These are phyloP conservation scores for Chytriomyces hyalinus DNA, from an alignment of 192 early-diverging fungal species.

Conservation along the genomic window DNA sequence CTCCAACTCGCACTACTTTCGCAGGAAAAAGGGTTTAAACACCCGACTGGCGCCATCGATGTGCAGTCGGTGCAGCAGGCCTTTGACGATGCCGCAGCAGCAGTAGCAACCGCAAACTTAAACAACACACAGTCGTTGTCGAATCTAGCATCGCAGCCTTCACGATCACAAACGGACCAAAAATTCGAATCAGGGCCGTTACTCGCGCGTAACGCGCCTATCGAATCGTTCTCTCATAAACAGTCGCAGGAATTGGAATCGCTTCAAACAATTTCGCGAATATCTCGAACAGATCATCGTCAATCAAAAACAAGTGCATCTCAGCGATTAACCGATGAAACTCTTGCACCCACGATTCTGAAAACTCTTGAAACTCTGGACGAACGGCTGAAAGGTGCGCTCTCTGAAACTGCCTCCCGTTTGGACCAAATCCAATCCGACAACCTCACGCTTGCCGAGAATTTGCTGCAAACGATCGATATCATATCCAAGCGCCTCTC, in stretches of 20 bases:
- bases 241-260: too few relatives aligned
- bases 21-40: slow-evolving; percentile 14
- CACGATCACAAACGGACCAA: too few relatives aligned
- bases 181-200: too few relatives aligned
- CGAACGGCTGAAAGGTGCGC: slow-evolving; percentile 1
- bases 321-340: slow-evolving; percentile 9
- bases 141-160: too few relatives aligned
- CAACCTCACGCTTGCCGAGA: slow-evolving; percentile 28
- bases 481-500: slow-evolving; percentile 15
- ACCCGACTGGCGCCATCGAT: neutral
- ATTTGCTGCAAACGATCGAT: slow-evolving; percentile 18
- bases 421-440: slow-evolving; percentile 14
- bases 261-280: too few relatives aligned
- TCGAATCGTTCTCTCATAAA: too few relatives aligned
- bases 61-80: neutral
- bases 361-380: neutral
- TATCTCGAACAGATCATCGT: neutral
- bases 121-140: too few relatives aligned
- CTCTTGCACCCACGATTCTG: slow-evolving; percentile 3
- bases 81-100: slow-evolving; percentile 14
- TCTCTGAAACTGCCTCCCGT: slow-evolving; percentile 18
- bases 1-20: slow-evolving; percentile 38
- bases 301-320: neutral
- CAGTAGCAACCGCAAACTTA: neutral
- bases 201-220: too few relatives aligned